Conservation (phyloP, 164 flowering plant genomes). For the Cinnamomum micranthum region DNA sequence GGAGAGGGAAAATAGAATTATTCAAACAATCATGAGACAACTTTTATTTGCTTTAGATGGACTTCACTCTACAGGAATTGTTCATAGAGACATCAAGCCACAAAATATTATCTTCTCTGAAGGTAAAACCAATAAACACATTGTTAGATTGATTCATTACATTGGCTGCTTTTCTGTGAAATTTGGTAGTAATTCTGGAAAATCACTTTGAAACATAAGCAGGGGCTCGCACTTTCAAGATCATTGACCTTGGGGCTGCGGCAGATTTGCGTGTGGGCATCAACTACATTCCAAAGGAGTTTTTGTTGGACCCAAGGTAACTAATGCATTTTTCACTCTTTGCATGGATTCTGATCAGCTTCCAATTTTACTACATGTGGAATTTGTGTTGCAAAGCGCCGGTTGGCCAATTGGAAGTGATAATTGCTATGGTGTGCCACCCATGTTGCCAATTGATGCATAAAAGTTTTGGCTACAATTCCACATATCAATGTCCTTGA, state of each 20-base stretch:
- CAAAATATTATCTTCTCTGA: slow-evolving; percentile 93
- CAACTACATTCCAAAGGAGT: slow-evolving; percentile 94
- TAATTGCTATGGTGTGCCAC: too few relatives aligned
- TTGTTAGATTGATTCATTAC: slow-evolving; percentile 1
- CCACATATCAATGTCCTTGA: not conserved
- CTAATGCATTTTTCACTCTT: not conserved
- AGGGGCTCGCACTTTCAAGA: slow-evolving; percentile 90
- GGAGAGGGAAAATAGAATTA: slow-evolving; percentile 88
- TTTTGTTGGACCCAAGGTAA: slow-evolving; percentile 94
- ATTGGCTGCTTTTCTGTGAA: not conserved
- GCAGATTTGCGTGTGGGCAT: slow-evolving; percentile 96
- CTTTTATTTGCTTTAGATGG: slow-evolving; percentile 91
- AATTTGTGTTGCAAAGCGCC: too few relatives aligned
- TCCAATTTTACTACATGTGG: too few relatives aligned
- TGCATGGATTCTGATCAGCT: not conserved
- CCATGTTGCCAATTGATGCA: too few relatives aligned
- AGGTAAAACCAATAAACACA: slow-evolving; percentile 38
- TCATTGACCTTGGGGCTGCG: slow-evolving; percentile 98
- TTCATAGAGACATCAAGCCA: slow-evolving; percentile 95
- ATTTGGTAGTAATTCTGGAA: not conserved
- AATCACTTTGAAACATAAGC: slow-evolving; percentile 18
- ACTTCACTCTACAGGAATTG: slow-evolving; percentile 97
- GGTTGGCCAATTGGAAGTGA: not conserved
- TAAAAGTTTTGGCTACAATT: not conserved
- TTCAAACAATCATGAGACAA: slow-evolving; percentile 85